A percentile compares a stretch with the other conserved stretches of the same genome.
phyloP scores from a whole-genome alignment of 257 asterid genomes.

The Forsythia viridissima region DNA sequence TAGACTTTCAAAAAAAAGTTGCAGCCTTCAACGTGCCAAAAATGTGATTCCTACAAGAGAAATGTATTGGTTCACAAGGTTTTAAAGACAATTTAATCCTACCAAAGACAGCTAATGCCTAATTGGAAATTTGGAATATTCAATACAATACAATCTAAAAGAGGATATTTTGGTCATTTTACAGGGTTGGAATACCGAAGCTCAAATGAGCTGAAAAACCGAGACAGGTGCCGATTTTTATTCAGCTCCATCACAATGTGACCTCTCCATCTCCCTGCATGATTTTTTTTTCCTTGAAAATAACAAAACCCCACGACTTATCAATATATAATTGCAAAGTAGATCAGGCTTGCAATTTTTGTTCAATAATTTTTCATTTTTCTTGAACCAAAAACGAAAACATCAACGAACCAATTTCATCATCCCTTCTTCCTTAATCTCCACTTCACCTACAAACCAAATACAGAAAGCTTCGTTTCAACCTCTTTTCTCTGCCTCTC shows the following conservation, averaged over 20 bases:
- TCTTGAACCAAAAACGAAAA: conserved; percentile 51
- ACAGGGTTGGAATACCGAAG: conserved; percentile 12
- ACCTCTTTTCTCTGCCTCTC: conserved; percentile 25
- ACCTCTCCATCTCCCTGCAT: conserved; percentile 27
- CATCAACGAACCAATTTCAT: conserved; percentile 41
- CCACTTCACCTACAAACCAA: conserved; percentile 46
- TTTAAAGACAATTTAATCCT: background rate
- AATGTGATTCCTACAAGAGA: too few species aligned
- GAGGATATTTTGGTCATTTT: conserved; percentile 26
- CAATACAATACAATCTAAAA: too few species aligned
- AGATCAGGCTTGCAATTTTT: conserved; percentile 5
- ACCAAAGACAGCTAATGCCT: background rate
- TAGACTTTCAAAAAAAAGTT: too few species aligned
- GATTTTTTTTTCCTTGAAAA: conserved; percentile 16
- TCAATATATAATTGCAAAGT: conserved; percentile 6
- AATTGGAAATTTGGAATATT: background rate
- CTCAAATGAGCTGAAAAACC: conserved; percentile 20
- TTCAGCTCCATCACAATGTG: conserved; percentile 54
- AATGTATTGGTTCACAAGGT: background rate
- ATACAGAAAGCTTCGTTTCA: conserved; percentile 49
- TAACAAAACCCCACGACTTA: conserved; percentile 22
- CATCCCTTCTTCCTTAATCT: conserved; percentile 44
- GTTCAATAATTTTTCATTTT: background rate
- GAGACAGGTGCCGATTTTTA: conserved; percentile 47
- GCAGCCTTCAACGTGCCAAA: too few species aligned